A percentile compares a stretch with the other conserved stretches of the same genome.
Evolutionary conservation across 495 filamentous ascomycete species (phyloP).

Genomic region (Aspergillus biplanus): DNA sequence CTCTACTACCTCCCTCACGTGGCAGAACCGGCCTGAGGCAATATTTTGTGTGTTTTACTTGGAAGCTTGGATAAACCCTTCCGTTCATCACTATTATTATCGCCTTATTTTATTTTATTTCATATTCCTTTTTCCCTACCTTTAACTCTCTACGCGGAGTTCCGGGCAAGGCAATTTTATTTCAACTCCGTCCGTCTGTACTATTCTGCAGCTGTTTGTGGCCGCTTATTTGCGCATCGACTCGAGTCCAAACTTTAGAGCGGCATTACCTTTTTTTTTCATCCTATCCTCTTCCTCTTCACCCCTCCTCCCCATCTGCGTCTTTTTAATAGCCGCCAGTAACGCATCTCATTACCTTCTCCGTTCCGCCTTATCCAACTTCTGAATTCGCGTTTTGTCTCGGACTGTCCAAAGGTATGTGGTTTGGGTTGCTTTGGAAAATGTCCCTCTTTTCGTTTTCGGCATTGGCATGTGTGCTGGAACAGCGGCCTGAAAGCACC

Average conservation of each 20-base stretch:
- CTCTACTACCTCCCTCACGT: constrained; percentile 27
- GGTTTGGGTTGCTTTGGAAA: constrained; percentile 14
- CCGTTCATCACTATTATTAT: constrained; percentile 14
- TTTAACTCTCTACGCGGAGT: constrained; percentile 8
- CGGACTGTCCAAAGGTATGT: constrained; percentile 19
- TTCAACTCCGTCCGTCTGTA: constrained; percentile 21
- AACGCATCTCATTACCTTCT: constrained; percentile 12
- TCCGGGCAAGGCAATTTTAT: constrained; percentile 17
- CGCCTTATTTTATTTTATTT: constrained; percentile 56
- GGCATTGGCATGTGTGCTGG: constrained; percentile 24
- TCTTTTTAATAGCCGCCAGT: constrained; percentile 5
- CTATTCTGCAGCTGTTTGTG: constrained; percentile 28
- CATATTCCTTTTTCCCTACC: constrained; percentile 3
- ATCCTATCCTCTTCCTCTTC: background rate
- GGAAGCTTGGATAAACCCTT: constrained; percentile 16
- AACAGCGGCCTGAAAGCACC: constrained; percentile 26
- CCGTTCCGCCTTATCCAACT: constrained; percentile 4
- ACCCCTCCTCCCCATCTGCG: constrained; percentile 1
- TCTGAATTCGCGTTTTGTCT: background rate
- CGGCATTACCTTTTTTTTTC: constrained; percentile 14
- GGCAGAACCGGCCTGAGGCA: constrained; percentile 25
- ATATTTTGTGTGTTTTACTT: constrained; percentile 17
- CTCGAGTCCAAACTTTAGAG: constrained; percentile 23
- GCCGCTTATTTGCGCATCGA: constrained; percentile 26
- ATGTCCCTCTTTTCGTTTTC: constrained; percentile 19